A percentile compares a stretch with the other conserved stretches of the same genome.
phyloP scores from a whole-genome alignment of 2,329 filamentous ascomycete genomes.

The Aureobasidium vineae region DNA sequence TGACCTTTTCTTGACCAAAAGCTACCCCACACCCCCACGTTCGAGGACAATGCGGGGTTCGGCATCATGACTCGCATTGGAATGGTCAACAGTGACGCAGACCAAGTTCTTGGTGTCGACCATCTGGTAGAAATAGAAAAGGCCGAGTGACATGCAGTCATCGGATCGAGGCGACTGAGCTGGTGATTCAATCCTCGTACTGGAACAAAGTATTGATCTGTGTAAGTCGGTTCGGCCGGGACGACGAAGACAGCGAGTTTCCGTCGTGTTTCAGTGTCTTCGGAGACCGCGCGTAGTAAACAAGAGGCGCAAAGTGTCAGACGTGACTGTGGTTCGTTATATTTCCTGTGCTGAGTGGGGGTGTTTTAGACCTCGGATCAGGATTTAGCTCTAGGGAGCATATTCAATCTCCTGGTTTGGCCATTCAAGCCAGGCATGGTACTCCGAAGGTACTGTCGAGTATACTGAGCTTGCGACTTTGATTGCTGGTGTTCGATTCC shows the following conservation, averaged over 20 bases:
- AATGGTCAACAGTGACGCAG: not conserved
- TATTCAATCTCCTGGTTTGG: conserved; percentile 21
- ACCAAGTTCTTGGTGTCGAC: not conserved
- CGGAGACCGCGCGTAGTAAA: not conserved
- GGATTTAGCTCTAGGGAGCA: not conserved
- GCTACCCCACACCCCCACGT: conserved; percentile 17
- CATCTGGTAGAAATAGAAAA: not conserved
- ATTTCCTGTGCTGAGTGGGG: not conserved
- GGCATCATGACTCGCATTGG: conserved; percentile 3
- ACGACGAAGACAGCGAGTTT: not conserved
- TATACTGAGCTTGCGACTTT: conserved; percentile 13
- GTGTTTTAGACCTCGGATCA: not conserved
- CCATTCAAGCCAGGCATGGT: conserved; percentile 25
- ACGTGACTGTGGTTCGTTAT: not conserved
- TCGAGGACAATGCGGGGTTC: conserved; percentile 1
- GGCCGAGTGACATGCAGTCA: not conserved
- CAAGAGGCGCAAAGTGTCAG: not conserved
- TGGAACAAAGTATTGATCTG: not conserved
- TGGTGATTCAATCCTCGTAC: too few species aligned
- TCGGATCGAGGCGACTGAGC: not conserved
- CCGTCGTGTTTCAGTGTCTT: not conserved
- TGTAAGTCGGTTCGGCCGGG: not conserved
- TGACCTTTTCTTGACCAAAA: conserved; percentile 15
- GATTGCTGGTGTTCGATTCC: conserved; percentile 22
- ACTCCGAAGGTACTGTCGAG: conserved; percentile 15